A percentile compares a stretch with the other conserved stretches of the same genome.
Evolutionary conservation across 495 filamentous ascomycete genomes (phyloP).

Genomic region (Lasiosphaeria miniovina): DNA sequence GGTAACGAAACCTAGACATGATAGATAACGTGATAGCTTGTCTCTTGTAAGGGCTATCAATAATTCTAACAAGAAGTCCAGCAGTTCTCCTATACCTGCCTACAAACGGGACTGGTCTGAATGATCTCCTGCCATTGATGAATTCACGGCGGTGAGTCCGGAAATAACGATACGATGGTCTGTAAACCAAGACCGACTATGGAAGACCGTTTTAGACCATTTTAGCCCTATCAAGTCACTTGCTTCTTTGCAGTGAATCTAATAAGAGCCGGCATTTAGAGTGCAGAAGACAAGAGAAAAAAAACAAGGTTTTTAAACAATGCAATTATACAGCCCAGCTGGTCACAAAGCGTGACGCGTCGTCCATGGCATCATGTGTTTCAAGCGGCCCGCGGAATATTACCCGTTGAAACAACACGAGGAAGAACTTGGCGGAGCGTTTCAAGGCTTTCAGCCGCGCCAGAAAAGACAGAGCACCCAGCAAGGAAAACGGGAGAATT

Average conservation of each 20-base stretch:
- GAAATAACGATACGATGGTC: too few species aligned
- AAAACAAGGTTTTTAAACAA: background rate
- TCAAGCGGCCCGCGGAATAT: background rate
- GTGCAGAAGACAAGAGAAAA: background rate
- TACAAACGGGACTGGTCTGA: too few species aligned
- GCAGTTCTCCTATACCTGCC: too few species aligned
- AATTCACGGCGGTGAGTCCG: too few species aligned
- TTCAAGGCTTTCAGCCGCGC: conserved; percentile 1
- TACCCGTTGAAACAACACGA: background rate
- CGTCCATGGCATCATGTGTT: background rate
- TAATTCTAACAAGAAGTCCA: too few species aligned
- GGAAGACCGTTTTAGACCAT: background rate
- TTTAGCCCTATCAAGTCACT: background rate
- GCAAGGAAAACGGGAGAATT: background rate
- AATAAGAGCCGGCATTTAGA: background rate
- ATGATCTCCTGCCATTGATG: too few species aligned
- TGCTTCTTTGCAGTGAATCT: too few species aligned
- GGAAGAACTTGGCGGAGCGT: background rate
- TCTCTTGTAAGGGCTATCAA: too few species aligned
- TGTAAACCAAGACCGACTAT: too few species aligned
- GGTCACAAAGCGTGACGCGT: background rate
- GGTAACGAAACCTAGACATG: too few species aligned
- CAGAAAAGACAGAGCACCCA: background rate
- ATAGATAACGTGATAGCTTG: too few species aligned
- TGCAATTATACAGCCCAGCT: too few species aligned